Evolutionary conservation across 306 rosid genomes (phyloP), one percentile per base, ranked within the genome.

Genomic region (Cicer yamashitae): DNA sequence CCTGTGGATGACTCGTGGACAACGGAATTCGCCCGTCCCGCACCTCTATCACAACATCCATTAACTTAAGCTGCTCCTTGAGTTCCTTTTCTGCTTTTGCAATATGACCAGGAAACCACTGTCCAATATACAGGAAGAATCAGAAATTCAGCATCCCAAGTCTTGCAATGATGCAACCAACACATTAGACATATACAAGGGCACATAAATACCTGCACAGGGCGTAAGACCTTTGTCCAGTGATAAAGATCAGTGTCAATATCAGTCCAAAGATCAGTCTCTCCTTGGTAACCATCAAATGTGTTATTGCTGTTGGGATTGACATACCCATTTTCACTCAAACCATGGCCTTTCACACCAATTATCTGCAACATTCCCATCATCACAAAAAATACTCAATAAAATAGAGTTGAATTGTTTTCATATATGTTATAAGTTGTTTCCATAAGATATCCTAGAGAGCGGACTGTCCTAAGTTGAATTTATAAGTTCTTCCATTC

Each of bases 31-130:
- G 86, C 0, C 96, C 96, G 53, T 94, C 98, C 54, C 97, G 89
- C 43, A 94, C 93, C 84, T 94, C 98, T 30, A 94, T 90, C 57
- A 94, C 97, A 61, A 94, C 98, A 84, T 91, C 98, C 86, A 94
- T 94, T 85, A 90, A 84, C 87, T 84, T 91, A 76, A 94, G 87
- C 66, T 94, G 98, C 68, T 81, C 84, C 84, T 94, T 94, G 11
- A 94, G 88, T 67, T 94, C 97, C 78, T 91, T 91, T 67, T 94
- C 98, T 22, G 98, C 89, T 87, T 94, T 94, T 56, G 96, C 97
- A 82, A 94, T 94, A 82, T 94, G 98, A 68, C 98, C 98, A 38
- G 98, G 98, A 84, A 90, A 94, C 98, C 98, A 94, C 98, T 90
- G 86, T 70, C 74, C 82, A 89, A 73, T 73, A 65, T 5, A 51